Conservation (phyloP, 2,329 filamentous ascomycete species). For the Phaeosphaeria sp. region DNA sequence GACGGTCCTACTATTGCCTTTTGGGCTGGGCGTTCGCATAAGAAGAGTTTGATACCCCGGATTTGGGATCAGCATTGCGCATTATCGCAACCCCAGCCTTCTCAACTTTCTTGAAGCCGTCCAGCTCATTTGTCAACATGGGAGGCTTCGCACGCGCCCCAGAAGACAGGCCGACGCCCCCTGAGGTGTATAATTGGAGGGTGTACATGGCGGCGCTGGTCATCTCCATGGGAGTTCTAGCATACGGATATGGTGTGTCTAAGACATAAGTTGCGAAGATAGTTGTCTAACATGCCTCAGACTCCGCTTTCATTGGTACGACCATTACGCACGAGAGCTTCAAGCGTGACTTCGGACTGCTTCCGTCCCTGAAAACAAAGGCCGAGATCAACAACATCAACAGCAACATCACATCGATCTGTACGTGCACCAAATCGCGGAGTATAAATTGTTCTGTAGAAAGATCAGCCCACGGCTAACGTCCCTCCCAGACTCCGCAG, state of each 20-base stretch:
- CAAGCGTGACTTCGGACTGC: constrained; percentile 52
- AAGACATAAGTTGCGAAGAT: background rate
- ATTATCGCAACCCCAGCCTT: constrained; percentile 4
- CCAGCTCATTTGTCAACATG: constrained; percentile 26
- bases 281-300: background rate
- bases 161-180: constrained; percentile 63
- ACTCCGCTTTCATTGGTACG: constrained; percentile 61
- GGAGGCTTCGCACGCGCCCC: constrained; percentile 55
- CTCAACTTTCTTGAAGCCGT: constrained; percentile 2
- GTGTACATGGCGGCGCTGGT: constrained; percentile 58
- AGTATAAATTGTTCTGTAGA: background rate
- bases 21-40: constrained; percentile 13
- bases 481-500: constrained; percentile 48
- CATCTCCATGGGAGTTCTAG: constrained; percentile 55
- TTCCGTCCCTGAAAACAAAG: constrained; percentile 35
- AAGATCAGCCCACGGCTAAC: background rate
- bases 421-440: constrained; percentile 11
- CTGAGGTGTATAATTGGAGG: constrained; percentile 63
- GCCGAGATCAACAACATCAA: constrained; percentile 49
- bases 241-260: constrained; percentile 57
- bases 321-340: constrained; percentile 61
- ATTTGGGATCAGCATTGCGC: constrained; percentile 22
- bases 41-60: constrained; percentile 30
- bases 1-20: constrained; percentile 8
- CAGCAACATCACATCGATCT: constrained; percentile 58